Conservation (phyloP, 164 flowering plant genomes). For the Vitis rupestris region DNA sequence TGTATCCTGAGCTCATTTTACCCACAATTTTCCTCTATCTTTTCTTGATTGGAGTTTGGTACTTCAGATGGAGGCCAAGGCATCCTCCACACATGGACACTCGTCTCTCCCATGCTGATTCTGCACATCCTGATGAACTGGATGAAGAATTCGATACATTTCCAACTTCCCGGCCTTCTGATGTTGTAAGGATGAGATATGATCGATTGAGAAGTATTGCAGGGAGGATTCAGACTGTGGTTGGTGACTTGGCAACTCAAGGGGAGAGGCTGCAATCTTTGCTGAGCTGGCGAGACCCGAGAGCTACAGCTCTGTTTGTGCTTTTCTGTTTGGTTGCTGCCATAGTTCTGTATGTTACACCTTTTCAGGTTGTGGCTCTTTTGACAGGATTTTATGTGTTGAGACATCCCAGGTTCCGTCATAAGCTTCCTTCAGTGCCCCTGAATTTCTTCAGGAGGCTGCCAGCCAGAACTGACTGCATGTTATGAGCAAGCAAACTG, state of each 20-base stretch:
- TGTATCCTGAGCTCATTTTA: conserved; percentile 44
- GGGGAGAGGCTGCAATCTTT: conserved; percentile 55
- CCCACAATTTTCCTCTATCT: conserved; percentile 47
- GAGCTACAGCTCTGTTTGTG: conserved; percentile 49
- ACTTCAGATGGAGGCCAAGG: conserved; percentile 44
- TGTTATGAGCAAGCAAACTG: conserved; percentile 27
- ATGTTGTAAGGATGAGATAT: conserved; percentile 44
- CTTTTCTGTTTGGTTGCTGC: conserved; percentile 49
- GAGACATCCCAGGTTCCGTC: conserved; percentile 51
- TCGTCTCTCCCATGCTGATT: conserved; percentile 47
- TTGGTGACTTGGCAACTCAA: conserved; percentile 48
- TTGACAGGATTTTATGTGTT: conserved; percentile 42
- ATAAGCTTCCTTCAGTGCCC: conserved; percentile 48
- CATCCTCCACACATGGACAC: conserved; percentile 58
- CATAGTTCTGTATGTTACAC: conserved; percentile 37
- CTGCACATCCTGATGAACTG: conserved; percentile 46
- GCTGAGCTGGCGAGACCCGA: conserved; percentile 54
- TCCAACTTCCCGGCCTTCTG: conserved; percentile 40
- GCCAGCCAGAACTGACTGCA: conserved; percentile 56
- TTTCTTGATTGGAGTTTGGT: conserved; percentile 48
- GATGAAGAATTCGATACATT: conserved; percentile 50
- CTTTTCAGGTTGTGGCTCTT: conserved; percentile 45
- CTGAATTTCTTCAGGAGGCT: conserved; percentile 51
- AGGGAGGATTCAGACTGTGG: conserved; percentile 46
- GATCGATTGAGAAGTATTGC: conserved; percentile 47